A percentile compares a stretch with the other conserved stretches of the same genome.
Evolutionary conservation across 2,329 filamentous ascomycete species (phyloP).

Genomic region (Paecilomyces sp.): DNA sequence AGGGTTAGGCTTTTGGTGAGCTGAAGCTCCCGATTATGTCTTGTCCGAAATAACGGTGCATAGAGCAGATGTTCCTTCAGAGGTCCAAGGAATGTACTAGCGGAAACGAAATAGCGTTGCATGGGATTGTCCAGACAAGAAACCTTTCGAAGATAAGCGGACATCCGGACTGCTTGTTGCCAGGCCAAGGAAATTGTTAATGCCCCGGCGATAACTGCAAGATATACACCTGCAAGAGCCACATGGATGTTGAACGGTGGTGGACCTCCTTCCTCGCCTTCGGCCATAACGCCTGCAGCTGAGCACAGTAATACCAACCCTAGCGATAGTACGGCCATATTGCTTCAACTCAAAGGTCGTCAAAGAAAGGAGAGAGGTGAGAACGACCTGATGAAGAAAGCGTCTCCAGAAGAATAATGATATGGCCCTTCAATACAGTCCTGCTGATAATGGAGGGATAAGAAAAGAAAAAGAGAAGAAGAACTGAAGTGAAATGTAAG

Average conservation of each 20-base stretch:
- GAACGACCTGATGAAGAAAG: background rate
- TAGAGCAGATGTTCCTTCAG: slow-evolving; percentile 17
- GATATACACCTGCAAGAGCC: background rate
- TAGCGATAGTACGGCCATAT: background rate
- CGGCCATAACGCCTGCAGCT: background rate
- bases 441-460: background rate
- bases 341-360: background rate
- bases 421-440: background rate
- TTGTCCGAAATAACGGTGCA: slow-evolving; percentile 19
- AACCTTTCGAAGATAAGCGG: background rate
- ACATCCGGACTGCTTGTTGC: background rate
- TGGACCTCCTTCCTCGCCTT: background rate
- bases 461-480: background rate
- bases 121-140: background rate
- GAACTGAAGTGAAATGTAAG: background rate
- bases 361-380: background rate
- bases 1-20: slow-evolving; percentile 15
- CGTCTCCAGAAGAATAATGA: background rate
- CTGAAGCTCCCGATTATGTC: slow-evolving; percentile 20
- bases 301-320: background rate
- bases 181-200: background rate
- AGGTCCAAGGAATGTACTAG: background rate
- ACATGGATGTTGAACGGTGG: background rate
- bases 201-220: background rate
- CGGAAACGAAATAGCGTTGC: background rate